Evolutionary conservation across 306 rosid genomes (phyloP).

Genomic region (Hippophae tibetana): DNA sequence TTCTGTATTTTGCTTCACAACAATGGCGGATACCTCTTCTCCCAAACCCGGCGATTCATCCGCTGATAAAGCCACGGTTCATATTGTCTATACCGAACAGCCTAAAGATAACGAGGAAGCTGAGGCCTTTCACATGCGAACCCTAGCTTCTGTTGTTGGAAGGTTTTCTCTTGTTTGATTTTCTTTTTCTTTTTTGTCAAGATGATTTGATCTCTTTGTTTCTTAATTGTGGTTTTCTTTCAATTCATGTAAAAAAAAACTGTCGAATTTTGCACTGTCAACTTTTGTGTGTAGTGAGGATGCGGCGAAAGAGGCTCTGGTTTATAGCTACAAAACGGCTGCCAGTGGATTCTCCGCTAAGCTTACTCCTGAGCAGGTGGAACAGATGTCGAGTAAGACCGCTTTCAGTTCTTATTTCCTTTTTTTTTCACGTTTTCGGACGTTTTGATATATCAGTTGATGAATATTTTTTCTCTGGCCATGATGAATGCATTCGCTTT

Average conservation of each 20-base stretch:
- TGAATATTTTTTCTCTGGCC: too few species aligned
- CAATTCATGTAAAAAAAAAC: not conserved
- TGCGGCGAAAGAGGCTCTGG: conserved; percentile 83
- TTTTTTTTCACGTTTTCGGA: not conserved
- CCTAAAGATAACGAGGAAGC: conserved; percentile 52
- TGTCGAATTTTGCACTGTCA: too few species aligned
- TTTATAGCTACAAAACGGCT: conserved; percentile 79
- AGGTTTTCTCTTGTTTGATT: conserved; percentile 30
- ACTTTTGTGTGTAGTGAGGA: conserved; percentile 43
- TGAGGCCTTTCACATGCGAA: conserved; percentile 69
- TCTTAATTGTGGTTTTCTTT: too few species aligned
- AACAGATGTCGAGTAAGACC: conserved; percentile 32
- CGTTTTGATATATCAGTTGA: not conserved
- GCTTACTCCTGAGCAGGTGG: conserved; percentile 64
- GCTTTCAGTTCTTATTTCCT: not conserved
- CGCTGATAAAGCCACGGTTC: conserved; percentile 40
- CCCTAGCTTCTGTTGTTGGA: conserved; percentile 79
- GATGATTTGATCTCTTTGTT: too few species aligned
- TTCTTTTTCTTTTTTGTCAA: conserved; percentile 3
- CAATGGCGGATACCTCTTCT: conserved; percentile 41
- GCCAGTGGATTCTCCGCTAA: conserved; percentile 95
- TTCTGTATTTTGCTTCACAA: conserved; percentile 5
- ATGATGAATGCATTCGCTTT: too few species aligned
- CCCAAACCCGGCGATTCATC: conserved; percentile 16
- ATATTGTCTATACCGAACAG: conserved; percentile 70